Conservation (phyloP, 192 early-diverging fungal genomes). For the Entomortierella parvispora region DNA sequence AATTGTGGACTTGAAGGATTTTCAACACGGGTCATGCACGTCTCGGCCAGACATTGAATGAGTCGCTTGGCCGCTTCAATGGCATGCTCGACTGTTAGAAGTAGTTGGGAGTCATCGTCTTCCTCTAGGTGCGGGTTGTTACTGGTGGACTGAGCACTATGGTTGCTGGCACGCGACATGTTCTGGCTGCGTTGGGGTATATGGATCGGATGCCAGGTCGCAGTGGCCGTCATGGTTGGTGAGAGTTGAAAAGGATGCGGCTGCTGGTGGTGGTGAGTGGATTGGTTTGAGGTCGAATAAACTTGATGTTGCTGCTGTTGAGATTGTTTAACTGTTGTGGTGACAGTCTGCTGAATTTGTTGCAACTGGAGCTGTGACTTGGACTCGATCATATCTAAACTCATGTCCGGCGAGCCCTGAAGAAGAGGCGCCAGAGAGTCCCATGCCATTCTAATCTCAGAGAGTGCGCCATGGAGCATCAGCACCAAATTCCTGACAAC, state of each 20-base stretch:
- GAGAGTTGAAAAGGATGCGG: conserved; percentile 36
- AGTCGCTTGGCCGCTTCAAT: conserved; percentile 39
- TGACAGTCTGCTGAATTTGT: background rate
- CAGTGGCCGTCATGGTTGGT: conserved; percentile 22
- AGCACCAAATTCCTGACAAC: conserved; percentile 53
- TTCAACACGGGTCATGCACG: conserved; percentile 37
- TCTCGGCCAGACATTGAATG: conserved; percentile 39
- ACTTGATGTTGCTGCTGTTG: conserved; percentile 10
- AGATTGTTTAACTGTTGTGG: no score
- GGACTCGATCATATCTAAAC: conserved; percentile 22
- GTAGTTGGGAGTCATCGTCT: conserved; percentile 27
- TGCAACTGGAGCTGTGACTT: background rate
- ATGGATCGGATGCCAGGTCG: conserved; percentile 30
- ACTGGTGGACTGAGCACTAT: conserved; percentile 29
- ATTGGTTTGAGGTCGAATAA: background rate
- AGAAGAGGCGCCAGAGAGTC: conserved; percentile 52
- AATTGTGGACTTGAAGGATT: conserved; percentile 30
- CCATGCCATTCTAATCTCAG: conserved; percentile 58
- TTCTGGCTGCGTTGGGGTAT: conserved; percentile 45
- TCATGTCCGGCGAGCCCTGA: conserved; percentile 29
- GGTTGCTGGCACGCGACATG: conserved; percentile 42
- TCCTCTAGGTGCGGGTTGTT: conserved; percentile 16
- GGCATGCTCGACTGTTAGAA: conserved; percentile 35
- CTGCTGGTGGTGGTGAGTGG: conserved; percentile 12
- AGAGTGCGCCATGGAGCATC: conserved; percentile 55